These are phyloP conservation scores for Samsoniella hepiali DNA, from an alignment of 2,329 filamentous ascomycete species.

Conservation along the genomic window DNA sequence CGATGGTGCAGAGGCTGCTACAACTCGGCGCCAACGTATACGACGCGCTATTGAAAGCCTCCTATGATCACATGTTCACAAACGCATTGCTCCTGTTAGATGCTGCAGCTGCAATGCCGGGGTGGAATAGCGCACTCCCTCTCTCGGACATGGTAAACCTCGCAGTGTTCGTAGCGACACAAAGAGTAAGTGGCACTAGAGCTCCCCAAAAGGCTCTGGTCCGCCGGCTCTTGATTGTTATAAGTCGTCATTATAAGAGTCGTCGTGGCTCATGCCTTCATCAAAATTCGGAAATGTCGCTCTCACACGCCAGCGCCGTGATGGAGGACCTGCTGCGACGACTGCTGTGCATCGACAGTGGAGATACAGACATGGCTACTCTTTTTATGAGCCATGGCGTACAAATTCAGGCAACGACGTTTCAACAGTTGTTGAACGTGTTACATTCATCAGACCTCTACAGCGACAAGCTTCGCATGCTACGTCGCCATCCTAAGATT, in stretches of 20 bases:
- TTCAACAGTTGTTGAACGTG: neutral
- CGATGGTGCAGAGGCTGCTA: neutral
- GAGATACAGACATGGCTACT: neutral
- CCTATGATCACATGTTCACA: neutral
- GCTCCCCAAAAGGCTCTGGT: neutral
- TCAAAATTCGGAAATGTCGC: neutral
- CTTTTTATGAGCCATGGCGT: neutral
- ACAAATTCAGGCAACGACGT: neutral
- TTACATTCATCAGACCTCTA: neutral
- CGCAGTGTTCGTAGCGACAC: neutral
- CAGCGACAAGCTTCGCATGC: neutral
- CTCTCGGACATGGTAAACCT: neutral
- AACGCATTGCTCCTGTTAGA: neutral
- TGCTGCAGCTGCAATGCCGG: neutral
- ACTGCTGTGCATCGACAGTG: neutral
- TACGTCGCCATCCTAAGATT: neutral
- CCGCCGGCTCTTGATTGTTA: neutral
- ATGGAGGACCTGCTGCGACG: neutral
- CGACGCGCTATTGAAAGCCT: neutral
- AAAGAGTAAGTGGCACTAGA: neutral
- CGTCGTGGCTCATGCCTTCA: neutral
- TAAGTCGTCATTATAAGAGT: neutral
- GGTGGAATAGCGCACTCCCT: neutral
- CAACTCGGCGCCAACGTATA: neutral
- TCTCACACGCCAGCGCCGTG: neutral